Base-by-base conservation (phyloP, 129 eudicot genomes). In the Centaurea solstitialis region DNA sequence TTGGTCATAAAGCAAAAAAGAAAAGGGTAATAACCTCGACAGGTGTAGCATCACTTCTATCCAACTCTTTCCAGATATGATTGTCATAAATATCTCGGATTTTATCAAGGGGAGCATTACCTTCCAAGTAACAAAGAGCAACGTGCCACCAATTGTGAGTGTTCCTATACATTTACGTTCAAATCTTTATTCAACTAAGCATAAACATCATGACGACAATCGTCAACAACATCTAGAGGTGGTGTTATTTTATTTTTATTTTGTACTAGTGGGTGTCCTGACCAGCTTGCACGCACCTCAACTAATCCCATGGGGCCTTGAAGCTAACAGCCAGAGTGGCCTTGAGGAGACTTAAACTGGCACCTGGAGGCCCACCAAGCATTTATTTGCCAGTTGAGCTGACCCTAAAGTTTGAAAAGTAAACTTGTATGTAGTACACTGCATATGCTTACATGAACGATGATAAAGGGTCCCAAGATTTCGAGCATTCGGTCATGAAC, bases 61-160 rank as follows among this genome's bases (percentile, higher is more conserved):
- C 93, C 83, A 94, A 79, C 78, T 94, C 98, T 90, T 89, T 87
- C 97, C 91, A 87, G n/a, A 94, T 94, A 72, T 74, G 80, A 17
- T 79, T 76, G 75, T 92, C 97, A 68, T 94, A 94, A 18, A 94
- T 78, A 21, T 94, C 93, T 23, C 78, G 69, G 45, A 94, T 92
- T 80, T 87, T 94, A 59, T 79, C 74, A 45, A 89, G 30, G 45
- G 97, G 84, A 47, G 97, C 89, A 47, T 85, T 82, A 72, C 94
- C 98, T 89, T 94, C 97, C 90, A 94, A 87, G 83, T 87, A 92
- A 89, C 98, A 94, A 68, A 94, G 88, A 47, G 97, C 97, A 72
- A 92, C 94, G 68, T 94, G 98, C 98, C 98, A 94, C 98, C 98
- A 94, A 72, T 94, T 94, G 86, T 94, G 98, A 20, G 98, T 92